Evolutionary conservation across 2,329 filamentous ascomycete species (phyloP).

Genomic region (Fonsecaea nubica): DNA sequence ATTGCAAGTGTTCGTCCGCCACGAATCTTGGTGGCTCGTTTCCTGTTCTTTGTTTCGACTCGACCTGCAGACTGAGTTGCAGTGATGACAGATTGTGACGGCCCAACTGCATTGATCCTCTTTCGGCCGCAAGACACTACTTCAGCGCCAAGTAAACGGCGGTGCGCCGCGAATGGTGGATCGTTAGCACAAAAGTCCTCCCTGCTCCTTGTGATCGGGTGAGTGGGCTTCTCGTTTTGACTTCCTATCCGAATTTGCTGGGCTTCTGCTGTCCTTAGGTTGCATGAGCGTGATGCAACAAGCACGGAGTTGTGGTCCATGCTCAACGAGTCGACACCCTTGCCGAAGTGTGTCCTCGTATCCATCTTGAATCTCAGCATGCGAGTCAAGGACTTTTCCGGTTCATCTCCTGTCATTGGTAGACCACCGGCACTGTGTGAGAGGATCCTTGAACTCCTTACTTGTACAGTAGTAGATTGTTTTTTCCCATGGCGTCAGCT

Average conservation of each 20-base stretch:
- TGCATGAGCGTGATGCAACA: constrained; percentile 17
- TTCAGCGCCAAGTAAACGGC: neutral
- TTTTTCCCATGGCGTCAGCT: constrained; percentile 12
- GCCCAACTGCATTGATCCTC: neutral
- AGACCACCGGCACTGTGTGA: neutral
- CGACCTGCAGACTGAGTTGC: neutral
- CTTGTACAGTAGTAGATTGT: too few species aligned
- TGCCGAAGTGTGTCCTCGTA: neutral
- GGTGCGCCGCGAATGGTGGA: constrained; percentile 1
- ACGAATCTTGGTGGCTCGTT: constrained; percentile 3
- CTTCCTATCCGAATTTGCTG: constrained; percentile 6
- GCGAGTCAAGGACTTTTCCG: neutral
- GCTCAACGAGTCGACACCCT: neutral
- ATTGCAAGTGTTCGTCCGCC: neutral
- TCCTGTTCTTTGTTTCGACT: neutral
- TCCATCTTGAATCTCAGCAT: neutral
- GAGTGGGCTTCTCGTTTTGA: neutral
- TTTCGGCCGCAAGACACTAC: constrained; percentile 8
- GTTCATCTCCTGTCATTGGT: neutral
- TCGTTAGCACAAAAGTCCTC: neutral
- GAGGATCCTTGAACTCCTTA: constrained; percentile 2
- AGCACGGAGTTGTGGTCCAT: neutral
- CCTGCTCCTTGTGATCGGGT: neutral
- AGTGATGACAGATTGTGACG: constrained; percentile 2
- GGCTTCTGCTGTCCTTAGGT: neutral